Conservation (phyloP, 2,329 filamentous ascomycete genomes). For the Aspergillus sp. region DNA sequence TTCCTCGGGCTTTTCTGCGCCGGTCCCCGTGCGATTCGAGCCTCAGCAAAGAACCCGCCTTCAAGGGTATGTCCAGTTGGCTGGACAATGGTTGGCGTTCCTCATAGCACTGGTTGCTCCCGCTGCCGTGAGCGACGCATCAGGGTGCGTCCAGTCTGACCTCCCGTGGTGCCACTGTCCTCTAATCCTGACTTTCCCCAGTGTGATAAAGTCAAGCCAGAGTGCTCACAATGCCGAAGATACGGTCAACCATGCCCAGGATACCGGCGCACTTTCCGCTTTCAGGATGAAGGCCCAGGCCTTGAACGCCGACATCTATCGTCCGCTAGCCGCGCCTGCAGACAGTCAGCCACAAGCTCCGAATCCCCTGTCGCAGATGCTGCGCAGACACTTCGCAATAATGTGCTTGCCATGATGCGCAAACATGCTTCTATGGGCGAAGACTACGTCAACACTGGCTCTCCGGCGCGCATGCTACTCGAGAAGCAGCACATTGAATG, state of each 20-base stretch:
- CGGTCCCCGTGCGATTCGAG: not conserved
- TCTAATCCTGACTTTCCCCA: slow-evolving; percentile 18
- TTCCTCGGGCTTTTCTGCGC: not conserved
- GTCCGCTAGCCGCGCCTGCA: not conserved
- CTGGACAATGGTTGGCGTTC: slow-evolving; percentile 46
- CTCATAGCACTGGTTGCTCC: slow-evolving; percentile 47
- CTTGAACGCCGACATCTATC: slow-evolving; percentile 36
- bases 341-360: slow-evolving; percentile 4
- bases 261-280: slow-evolving; percentile 40
- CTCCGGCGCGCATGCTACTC: slow-evolving; percentile 8
- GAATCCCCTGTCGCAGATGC: slow-evolving; percentile 12
- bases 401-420: slow-evolving; percentile 32
- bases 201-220: slow-evolving; percentile 53
- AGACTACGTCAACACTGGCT: slow-evolving; percentile 8
- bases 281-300: slow-evolving; percentile 44
- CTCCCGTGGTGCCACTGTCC: not conserved
- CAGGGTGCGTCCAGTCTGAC: slow-evolving; percentile 32
- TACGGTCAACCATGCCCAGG: slow-evolving; percentile 44
- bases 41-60: not conserved
- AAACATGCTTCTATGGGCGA: slow-evolving; percentile 17
- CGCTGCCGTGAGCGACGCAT: slow-evolving; percentile 47
- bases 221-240: slow-evolving; percentile 42
- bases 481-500: slow-evolving; percentile 12
- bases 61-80: not conserved
- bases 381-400: slow-evolving; percentile 26